Evolutionary conservation across 1,284 basidiomycete genomes (phyloP).

Genomic region (Anthracocystis panici-leucophaei): DNA sequence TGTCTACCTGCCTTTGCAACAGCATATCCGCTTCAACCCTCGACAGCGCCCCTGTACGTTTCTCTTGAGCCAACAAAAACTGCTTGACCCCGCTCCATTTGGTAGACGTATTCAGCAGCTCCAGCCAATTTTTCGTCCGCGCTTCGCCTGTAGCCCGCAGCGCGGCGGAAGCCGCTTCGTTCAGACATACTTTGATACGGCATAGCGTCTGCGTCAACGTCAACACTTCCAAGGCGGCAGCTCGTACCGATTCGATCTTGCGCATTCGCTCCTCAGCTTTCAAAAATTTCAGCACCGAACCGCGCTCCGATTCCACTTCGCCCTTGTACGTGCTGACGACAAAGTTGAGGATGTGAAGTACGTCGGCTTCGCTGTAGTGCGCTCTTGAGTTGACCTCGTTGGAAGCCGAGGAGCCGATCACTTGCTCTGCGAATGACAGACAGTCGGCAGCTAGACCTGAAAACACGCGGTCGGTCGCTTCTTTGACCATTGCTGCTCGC

Average conservation of each 20-base stretch:
- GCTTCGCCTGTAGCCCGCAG: background rate
- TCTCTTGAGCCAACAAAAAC: conserved; percentile 8
- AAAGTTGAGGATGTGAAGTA: conserved; percentile 24
- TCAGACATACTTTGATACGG: conserved; percentile 21
- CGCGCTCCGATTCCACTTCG: conserved; percentile 16
- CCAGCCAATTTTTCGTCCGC: conserved; percentile 15
- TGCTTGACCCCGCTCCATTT: conserved; percentile 4
- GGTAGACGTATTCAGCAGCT: conserved; percentile 5
- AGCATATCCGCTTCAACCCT: conserved; percentile 6
- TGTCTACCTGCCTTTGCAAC: conserved; percentile 15
- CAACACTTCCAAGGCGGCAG: conserved; percentile 7
- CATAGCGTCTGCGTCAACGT: conserved; percentile 18
- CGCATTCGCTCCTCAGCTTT: conserved; percentile 8
- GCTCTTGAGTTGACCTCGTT: conserved; percentile 6
- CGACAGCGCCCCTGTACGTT: background rate
- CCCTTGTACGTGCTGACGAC: conserved; percentile 13
- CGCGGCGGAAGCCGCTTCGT: conserved; percentile 9
- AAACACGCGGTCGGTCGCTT: conserved; percentile 15
- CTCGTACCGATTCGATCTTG: conserved; percentile 17
- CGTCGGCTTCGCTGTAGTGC: conserved; percentile 29
- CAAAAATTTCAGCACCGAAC: background rate
- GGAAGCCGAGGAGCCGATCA: conserved; percentile 9
- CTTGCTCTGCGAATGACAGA: conserved; percentile 42
- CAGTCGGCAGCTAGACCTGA: conserved; percentile 24
- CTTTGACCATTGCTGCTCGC: conserved; percentile 14